Evolutionary conservation across 2,329 filamentous ascomycete genomes (phyloP).

Genomic region (Neofusicoccum parvum): DNA sequence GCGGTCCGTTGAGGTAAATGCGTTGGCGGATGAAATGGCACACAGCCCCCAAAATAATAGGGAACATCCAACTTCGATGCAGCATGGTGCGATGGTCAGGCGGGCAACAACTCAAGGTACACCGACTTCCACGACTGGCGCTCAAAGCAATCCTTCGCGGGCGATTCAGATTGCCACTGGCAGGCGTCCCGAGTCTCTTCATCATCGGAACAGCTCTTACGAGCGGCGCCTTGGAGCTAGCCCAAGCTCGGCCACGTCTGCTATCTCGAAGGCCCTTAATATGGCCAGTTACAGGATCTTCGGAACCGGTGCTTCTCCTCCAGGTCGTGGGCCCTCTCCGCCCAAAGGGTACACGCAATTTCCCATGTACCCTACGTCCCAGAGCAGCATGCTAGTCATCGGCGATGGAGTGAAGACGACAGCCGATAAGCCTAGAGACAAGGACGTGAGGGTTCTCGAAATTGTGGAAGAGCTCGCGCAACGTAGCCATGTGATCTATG

Average conservation of each 20-base stretch:
- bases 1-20: slow-evolving; percentile 92
- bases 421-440: slow-evolving; percentile 61
- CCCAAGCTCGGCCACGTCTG: slow-evolving; percentile 79
- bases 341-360: slow-evolving; percentile 79
- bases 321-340: slow-evolving; percentile 66
- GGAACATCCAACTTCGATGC: slow-evolving; percentile 51
- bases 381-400: slow-evolving; percentile 65
- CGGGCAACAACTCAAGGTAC: slow-evolving; percentile 77
- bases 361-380: slow-evolving; percentile 75
- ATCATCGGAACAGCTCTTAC: slow-evolving; percentile 77
- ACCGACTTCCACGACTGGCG: slow-evolving; percentile 69
- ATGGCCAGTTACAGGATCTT: slow-evolving; percentile 81
- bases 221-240: slow-evolving; percentile 75
- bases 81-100: slow-evolving; percentile 67
- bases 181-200: slow-evolving; percentile 61
- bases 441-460: slow-evolving; percentile 77
- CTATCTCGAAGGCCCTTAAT: slow-evolving; percentile 92
- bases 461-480: slow-evolving; percentile 90
- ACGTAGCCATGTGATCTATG: slow-evolving; percentile 92
- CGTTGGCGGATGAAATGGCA: slow-evolving; percentile 91
- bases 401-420: slow-evolving; percentile 65
- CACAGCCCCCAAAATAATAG: slow-evolving; percentile 68
- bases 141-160: slow-evolving; percentile 68
- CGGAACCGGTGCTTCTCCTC: slow-evolving; percentile 69
- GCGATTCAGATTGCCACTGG: slow-evolving; percentile 75